Conservation (phyloP, 441 rosid genomes). For the Euphorbia celastroides region DNA sequence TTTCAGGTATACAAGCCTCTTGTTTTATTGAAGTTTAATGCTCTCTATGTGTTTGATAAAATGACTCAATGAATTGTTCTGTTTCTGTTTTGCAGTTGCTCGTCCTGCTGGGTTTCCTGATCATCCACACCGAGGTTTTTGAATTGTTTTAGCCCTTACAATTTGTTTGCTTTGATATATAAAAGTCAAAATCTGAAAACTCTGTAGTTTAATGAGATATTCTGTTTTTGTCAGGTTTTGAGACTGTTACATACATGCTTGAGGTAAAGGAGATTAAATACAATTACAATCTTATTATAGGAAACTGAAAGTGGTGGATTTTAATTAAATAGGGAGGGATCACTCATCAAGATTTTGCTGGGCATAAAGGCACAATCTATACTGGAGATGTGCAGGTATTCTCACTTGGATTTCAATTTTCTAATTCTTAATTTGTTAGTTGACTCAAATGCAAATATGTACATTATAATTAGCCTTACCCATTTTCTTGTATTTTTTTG, state of each 20-base stretch:
- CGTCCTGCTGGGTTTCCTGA: conserved; percentile 88
- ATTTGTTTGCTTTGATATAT: no score
- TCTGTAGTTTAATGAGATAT: conserved; percentile 8
- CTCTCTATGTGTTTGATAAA: background rate
- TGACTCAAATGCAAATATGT: background rate
- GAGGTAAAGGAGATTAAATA: conserved; percentile 44
- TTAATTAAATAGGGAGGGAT: conserved; percentile 56
- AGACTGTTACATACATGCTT: conserved; percentile 89
- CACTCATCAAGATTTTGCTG: conserved; percentile 70
- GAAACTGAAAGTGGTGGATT: background rate
- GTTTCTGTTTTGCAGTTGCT: conserved; percentile 40
- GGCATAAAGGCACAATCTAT: conserved; percentile 59
- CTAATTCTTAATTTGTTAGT: no score
- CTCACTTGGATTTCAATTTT: background rate
- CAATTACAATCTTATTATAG: conserved; percentile 3
- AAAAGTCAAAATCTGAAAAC: no score
- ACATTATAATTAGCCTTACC: background rate
- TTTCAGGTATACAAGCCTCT: conserved; percentile 38
- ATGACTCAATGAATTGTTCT: background rate
- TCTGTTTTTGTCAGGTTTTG: conserved; percentile 54
- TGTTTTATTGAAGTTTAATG: background rate
- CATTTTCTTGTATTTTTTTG: background rate
- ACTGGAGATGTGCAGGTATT: conserved; percentile 87
- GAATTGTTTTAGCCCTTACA: no score
- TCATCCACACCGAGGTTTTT: conserved; percentile 92